These are phyloP conservation scores for Lipomyces starkeyi DNA, from an alignment of 805 yeast genomes.

Conservation along the genomic window DNA sequence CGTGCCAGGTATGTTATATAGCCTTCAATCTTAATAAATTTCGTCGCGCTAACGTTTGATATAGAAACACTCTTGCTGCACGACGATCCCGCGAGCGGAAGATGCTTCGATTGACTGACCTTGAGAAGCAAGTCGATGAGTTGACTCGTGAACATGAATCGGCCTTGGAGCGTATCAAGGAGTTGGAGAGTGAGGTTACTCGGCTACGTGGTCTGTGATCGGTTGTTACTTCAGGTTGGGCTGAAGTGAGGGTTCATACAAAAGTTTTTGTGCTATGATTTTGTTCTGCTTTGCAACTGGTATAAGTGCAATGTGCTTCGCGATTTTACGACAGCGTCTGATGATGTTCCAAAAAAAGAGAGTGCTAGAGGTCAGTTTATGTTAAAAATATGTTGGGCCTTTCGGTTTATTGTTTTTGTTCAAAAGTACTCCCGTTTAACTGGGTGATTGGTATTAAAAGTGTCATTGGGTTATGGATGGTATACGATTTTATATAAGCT, in stretches of 20 bases:
- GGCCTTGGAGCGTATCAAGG: slow-evolving; percentile 22
- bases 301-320: slow-evolving; percentile 4
- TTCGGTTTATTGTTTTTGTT: background rate
- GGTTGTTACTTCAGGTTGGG: background rate
- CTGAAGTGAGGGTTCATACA: background rate
- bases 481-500: background rate
- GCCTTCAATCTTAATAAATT: too few relatives aligned
- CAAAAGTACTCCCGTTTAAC: background rate
- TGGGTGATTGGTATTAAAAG: background rate
- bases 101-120: slow-evolving; percentile 81
- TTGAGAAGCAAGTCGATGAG: slow-evolving; percentile 76
- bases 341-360: slow-evolving; percentile 1
- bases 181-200: slow-evolving; percentile 30
- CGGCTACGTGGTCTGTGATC: slow-evolving; percentile 16
- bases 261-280: slow-evolving; percentile 1
- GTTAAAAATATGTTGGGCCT: background rate
- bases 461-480: background rate
- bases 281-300: background rate
- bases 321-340: background rate
- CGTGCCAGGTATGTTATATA: slow-evolving; percentile 59
- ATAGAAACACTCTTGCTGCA: slow-evolving; percentile 89
- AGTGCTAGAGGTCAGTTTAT: background rate
- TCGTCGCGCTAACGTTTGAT: too few relatives aligned
- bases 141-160: slow-evolving; percentile 45
- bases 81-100: slow-evolving; percentile 93